phyloP scores from a whole-genome alignment of 257 asterid genomes.

The Buddleja alternifolia region DNA sequence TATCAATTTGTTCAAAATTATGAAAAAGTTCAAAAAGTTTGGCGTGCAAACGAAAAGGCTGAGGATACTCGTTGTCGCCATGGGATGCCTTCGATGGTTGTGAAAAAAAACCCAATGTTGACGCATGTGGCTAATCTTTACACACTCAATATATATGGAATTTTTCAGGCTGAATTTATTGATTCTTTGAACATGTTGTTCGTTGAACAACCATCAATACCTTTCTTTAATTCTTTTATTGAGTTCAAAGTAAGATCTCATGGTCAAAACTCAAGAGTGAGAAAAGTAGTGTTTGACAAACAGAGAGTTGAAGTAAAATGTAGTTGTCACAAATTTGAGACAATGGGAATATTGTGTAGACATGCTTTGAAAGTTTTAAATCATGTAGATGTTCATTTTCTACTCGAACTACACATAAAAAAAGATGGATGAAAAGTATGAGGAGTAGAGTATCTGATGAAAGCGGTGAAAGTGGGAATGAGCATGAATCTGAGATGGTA shows the following conservation, averaged over 20 bases:
- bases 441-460: neutral
- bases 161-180: neutral
- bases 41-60: too few species aligned
- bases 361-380: conserved; percentile 22
- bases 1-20: too few species aligned
- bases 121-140: neutral
- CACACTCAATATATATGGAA: neutral
- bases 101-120: neutral
- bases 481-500: conserved; percentile 12
- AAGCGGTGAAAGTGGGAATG: neutral
- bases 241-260: conserved; percentile 7
- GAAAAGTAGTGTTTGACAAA: conserved; percentile 1
- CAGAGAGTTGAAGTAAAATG: too few species aligned
- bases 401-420: neutral
- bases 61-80: too few species aligned
- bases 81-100: neutral
- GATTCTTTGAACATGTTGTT: neutral
- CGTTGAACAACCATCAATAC: neutral
- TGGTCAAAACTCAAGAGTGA: neutral
- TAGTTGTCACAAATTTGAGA: too few species aligned
- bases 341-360: conserved; percentile 13
- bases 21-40: too few species aligned
- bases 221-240: neutral
- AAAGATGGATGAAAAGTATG: conserved; percentile 11
- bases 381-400: neutral